These are phyloP conservation scores for Pulicaria dysenterica DNA, from an alignment of 129 eudicot species.

Conservation along the genomic window DNA sequence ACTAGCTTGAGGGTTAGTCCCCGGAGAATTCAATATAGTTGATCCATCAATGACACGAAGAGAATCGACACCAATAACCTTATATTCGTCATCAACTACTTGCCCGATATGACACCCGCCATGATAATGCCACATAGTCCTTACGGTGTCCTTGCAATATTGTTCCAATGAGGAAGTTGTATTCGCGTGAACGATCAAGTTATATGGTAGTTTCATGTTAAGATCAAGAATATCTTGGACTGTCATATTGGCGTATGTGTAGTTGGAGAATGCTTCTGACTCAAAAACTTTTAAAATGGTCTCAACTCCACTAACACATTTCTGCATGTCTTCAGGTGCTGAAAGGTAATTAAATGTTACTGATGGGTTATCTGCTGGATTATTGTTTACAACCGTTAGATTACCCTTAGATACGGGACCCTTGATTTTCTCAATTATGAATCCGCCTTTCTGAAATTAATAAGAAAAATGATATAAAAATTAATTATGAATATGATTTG, in stretches of 20 bases:
- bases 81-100: slow-evolving; percentile 71
- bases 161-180: slow-evolving; percentile 52
- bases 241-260: slow-evolving; percentile 38
- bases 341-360: slow-evolving; percentile 79
- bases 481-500: neutral
- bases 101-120: slow-evolving; percentile 78
- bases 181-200: slow-evolving; percentile 54
- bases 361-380: slow-evolving; percentile 51
- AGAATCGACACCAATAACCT: slow-evolving; percentile 68
- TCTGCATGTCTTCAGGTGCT: slow-evolving; percentile 57
- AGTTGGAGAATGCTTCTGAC: slow-evolving; percentile 45
- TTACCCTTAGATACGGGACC: slow-evolving; percentile 78
- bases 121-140: slow-evolving; percentile 85
- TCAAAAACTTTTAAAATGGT: slow-evolving; percentile 47
- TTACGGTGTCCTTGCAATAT: slow-evolving; percentile 66
- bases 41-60: slow-evolving; percentile 84
- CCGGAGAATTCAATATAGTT: slow-evolving; percentile 66
- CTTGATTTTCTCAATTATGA: slow-evolving; percentile 57
- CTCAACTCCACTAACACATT: slow-evolving; percentile 62
- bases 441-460: slow-evolving; percentile 59
- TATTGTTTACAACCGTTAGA: slow-evolving; percentile 37
- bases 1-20: slow-evolving; percentile 96
- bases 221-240: slow-evolving; percentile 52
- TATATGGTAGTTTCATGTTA: slow-evolving; percentile 52
- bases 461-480: neutral